Evolutionary conservation across 768 basidiomycete genomes (phyloP), one percentile per base, ranked within the genome.

Genomic region (Ramaria sp.): DNA sequence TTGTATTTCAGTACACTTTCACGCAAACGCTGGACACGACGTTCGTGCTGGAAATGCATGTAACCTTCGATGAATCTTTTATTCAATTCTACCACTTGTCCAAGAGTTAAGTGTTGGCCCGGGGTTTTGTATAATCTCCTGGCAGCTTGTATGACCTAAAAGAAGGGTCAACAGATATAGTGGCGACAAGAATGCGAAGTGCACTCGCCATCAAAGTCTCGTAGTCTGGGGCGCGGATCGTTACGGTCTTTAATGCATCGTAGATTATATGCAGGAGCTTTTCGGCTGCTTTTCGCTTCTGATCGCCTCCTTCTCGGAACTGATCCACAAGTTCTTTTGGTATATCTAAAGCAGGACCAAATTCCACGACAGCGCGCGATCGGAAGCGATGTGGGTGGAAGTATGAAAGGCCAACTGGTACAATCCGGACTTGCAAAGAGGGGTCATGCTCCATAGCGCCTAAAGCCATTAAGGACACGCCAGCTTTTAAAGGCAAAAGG

Each of bases 371-470:
- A 6, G 93, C 96, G 55, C 96, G 82, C 13, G 93, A 96, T 32
- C 96, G 85, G 74, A 98, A 99, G 58, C 85, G 83, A 70, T 77
- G 70, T 63, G 63, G 86, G 79, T 66, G 92, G 82, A 65, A 93
- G 82, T 65, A 94, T 61, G 75, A 65, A 57, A 78, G 61, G 10
- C 81, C 81, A 56, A 81, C 79, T 25, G 80, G 81, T 10, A 81
- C 93, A 58, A 99, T 90, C 67, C 90, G 88, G 64, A 99, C 92
- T 59, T 82, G 79, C 34, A 94, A 74, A 56, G 73, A 79, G 5
- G 92, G 83, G 65, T 97, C 81, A 58, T 87, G 86, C 9, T 89
- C 89, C 91, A 98, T 95, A 4, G 96, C 94, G 24, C 96, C 96
- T 8, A 99, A 77, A 22, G 96, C 94, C 94, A 99, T 98, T 62